A percentile compares a stretch with the other conserved stretches of the same genome.
Conservation (phyloP, 1,139 yeast species). For the Candida neerlandica region DNA sequence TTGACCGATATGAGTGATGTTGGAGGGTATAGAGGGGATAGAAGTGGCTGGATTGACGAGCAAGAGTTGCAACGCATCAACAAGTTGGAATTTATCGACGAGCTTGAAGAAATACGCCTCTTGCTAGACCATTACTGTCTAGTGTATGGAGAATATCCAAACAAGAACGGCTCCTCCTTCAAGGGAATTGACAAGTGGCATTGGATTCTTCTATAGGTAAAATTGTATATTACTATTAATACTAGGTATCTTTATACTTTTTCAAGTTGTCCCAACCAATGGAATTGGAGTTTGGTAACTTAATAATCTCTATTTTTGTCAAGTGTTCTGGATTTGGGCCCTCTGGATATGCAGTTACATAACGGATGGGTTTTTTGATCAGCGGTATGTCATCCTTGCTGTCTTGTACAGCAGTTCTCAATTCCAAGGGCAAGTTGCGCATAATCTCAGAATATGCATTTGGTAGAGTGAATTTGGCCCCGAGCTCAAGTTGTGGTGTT, state of each 20-base stretch:
- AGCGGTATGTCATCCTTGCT: slow-evolving; percentile 24
- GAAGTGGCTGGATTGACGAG: slow-evolving; percentile 44
- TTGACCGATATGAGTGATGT: slow-evolving; percentile 62
- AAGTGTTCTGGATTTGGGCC: slow-evolving; percentile 34
- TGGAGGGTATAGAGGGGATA: slow-evolving; percentile 44
- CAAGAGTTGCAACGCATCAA: slow-evolving; percentile 57
- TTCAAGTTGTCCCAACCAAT: slow-evolving; percentile 51
- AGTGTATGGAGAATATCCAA: slow-evolving; percentile 24
- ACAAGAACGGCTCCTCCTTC: slow-evolving; percentile 1
- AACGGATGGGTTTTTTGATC: slow-evolving; percentile 40
- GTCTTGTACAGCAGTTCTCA: slow-evolving; percentile 25
- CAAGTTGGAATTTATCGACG: slow-evolving; percentile 79
- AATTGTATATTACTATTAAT: not conserved
- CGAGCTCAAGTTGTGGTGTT: slow-evolving; percentile 19
- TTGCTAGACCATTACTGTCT: slow-evolving; percentile 76
- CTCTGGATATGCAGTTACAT: slow-evolving; percentile 31
- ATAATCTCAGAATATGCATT: slow-evolving; percentile 36
- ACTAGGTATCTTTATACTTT: slow-evolving; percentile 32
- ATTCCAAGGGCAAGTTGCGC: slow-evolving; percentile 35
- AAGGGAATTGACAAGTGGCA: slow-evolving; percentile 16
- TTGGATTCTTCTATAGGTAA: slow-evolving; percentile 10
- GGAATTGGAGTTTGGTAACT: slow-evolving; percentile 49
- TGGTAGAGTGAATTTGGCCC: slow-evolving; percentile 37
- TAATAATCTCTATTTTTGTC: slow-evolving; percentile 43
- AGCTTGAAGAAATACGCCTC: slow-evolving; percentile 79